phyloP scores from a whole-genome alignment of 805 yeast genomes.

The Teunomyces kruisii region DNA sequence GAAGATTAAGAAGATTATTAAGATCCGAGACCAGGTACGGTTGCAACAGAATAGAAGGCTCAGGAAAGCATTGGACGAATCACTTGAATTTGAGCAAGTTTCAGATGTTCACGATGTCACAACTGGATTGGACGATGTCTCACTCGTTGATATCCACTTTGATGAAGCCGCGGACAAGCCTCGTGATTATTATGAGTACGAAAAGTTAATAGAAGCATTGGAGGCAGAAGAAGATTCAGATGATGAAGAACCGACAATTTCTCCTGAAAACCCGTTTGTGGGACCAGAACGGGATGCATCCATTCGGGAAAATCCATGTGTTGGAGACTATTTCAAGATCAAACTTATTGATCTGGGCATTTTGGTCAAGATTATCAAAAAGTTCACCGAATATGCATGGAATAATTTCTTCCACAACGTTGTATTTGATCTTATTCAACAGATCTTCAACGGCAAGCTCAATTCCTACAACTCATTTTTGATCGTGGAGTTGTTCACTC shows the following conservation, averaged over 20 bases:
- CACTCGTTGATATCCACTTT: constrained; percentile 34
- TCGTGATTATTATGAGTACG: constrained; percentile 17
- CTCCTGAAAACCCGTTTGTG: constrained; percentile 45
- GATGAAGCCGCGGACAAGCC: constrained; percentile 19
- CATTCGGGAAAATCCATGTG: constrained; percentile 58
- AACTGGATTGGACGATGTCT: constrained; percentile 36
- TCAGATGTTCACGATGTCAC: constrained; percentile 30
- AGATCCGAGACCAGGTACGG: constrained; percentile 68
- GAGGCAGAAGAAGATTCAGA: constrained; percentile 38
- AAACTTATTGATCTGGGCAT: constrained; percentile 74
- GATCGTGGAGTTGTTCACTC: constrained; percentile 28
- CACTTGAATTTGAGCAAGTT: constrained; percentile 13
- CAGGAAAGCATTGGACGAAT: constrained; percentile 36
- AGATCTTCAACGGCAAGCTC: constrained; percentile 86
- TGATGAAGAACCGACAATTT: constrained; percentile 45
- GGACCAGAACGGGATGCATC: constrained; percentile 29
- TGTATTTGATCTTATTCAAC: constrained; percentile 94
- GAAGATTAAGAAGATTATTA: constrained; percentile 64
- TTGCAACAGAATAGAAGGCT: constrained; percentile 42
- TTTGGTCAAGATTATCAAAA: constrained; percentile 62
- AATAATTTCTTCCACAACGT: constrained; percentile 96
- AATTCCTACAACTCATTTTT: constrained; percentile 74
- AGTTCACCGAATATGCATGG: constrained; percentile 91
- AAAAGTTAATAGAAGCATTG: constrained; percentile 21
- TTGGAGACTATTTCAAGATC: constrained; percentile 87